A percentile compares a stretch with the other conserved stretches of the same genome.
These are phyloP conservation scores for Umbilicus rupestris DNA, from an alignment of 164 flowering plant genomes.

Conservation along the genomic window DNA sequence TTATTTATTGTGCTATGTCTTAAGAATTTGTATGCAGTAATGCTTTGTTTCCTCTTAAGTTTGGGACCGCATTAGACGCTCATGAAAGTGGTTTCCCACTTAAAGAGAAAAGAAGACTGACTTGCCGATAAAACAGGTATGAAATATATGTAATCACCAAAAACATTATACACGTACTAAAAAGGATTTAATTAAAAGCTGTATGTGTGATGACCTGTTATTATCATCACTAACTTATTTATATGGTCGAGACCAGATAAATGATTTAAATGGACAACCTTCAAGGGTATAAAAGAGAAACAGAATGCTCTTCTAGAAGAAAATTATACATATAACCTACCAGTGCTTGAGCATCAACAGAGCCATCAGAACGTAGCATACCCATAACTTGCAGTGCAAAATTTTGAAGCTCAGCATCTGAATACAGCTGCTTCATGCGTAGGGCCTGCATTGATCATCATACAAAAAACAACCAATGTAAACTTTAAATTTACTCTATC, in stretches of 20 bases:
- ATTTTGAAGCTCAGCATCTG: constrained; percentile 75
- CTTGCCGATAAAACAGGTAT: too few species aligned
- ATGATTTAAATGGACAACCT: neutral
- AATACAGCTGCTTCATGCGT: constrained; percentile 52
- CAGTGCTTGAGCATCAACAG: constrained; percentile 82
- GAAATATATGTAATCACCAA: too few species aligned
- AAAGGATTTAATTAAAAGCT: neutral
- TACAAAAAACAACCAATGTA: too few species aligned
- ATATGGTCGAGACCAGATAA: neutral
- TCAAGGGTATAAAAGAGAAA: neutral
- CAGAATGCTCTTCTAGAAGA: neutral
- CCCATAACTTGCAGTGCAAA: constrained; percentile 59
- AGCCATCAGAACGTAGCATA: constrained; percentile 57
- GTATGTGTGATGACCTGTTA: neutral
- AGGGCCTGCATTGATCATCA: constrained; percentile 46
- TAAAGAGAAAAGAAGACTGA: neutral
- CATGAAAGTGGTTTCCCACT: neutral
- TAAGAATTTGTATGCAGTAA: neutral
- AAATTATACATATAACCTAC: constrained; percentile 25
- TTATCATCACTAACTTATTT: neutral
- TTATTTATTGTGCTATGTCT: too few species aligned
- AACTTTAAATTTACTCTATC: too few species aligned
- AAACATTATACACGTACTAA: too few species aligned
- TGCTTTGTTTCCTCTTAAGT: neutral
- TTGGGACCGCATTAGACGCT: neutral